Evolutionary conservation across 208 protist genomes (phyloP).

Genomic region (Leishmania lainsoni): DNA sequence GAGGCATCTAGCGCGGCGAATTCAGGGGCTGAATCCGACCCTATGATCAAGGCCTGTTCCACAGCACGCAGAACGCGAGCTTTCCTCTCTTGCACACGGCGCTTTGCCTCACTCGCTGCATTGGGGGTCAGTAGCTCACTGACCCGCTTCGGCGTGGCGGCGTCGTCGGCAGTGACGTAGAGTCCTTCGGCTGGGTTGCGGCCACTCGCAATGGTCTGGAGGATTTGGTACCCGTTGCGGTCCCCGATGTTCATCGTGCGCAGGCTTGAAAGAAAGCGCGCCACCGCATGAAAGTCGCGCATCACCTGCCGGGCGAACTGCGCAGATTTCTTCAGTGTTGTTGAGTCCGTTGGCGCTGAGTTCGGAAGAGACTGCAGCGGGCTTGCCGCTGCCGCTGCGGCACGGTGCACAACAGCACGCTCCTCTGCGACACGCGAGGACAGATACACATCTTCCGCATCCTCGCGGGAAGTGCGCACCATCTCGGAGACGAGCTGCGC

Average conservation of each 20-base stretch:
- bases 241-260: constrained; percentile 78
- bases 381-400: constrained; percentile 16
- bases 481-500: constrained; percentile 75
- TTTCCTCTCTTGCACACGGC: constrained; percentile 41
- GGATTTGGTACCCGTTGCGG: constrained; percentile 47
- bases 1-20: not conserved
- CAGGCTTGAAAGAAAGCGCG: constrained; percentile 65
- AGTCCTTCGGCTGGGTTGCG: constrained; percentile 35
- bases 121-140: constrained; percentile 4
- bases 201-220: constrained; percentile 44
- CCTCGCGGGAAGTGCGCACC: constrained; percentile 49
- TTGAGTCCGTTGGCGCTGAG: constrained; percentile 6
- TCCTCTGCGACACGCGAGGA: constrained; percentile 21
- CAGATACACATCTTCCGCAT: constrained; percentile 55
- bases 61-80: constrained; percentile 67
- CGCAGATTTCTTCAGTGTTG: constrained; percentile 26
- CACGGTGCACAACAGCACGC: constrained; percentile 13
- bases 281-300: constrained; percentile 63
- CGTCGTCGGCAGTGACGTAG: constrained; percentile 29
- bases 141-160: constrained; percentile 19
- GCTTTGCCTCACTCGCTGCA: constrained; percentile 17
- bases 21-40: not conserved
- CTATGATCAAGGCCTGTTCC: constrained; percentile 41
- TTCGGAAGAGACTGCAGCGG: not conserved
- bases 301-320: constrained; percentile 71